Conservation (phyloP, 2,329 filamentous ascomycete species). For the Neopestalotiopsis sp. region DNA sequence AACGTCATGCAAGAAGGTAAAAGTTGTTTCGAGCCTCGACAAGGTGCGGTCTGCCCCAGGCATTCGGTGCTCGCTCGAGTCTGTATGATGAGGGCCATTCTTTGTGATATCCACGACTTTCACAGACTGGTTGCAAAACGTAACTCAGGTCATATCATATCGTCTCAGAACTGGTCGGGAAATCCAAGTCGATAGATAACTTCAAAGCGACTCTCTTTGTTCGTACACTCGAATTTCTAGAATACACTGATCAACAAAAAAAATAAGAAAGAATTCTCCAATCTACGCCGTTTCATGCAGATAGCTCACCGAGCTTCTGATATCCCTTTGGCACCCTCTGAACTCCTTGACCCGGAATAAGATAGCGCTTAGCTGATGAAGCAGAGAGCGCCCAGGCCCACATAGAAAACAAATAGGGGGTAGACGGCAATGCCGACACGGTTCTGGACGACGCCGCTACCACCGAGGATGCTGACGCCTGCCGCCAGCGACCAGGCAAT, state of each 20-base stretch:
- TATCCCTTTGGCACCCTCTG: constrained; percentile 5
- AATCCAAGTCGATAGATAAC: neutral
- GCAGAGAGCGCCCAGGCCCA: constrained; percentile 91
- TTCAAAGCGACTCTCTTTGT: neutral
- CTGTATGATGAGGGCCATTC: neutral
- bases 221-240: constrained; percentile 16
- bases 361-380: constrained; percentile 79
- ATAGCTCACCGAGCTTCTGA: neutral
- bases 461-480: constrained; percentile 93
- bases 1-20: too few relatives aligned
- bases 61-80: too few relatives aligned
- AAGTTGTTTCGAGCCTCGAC: too few relatives aligned
- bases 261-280: constrained; percentile 6
- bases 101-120: neutral
- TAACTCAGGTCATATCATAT: neutral
- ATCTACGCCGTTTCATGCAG: constrained; percentile 15
- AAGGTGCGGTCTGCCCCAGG: too few relatives aligned
- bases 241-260: constrained; percentile 18
- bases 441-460: constrained; percentile 94
- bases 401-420: constrained; percentile 92
- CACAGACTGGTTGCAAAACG: neutral
- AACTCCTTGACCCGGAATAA: neutral
- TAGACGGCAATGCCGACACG: constrained; percentile 93
- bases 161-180: neutral
- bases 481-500: constrained; percentile 93